Evolutionary conservation across 73 alveolate species (phyloP).

Genomic region (Diophrys appendiculata): DNA sequence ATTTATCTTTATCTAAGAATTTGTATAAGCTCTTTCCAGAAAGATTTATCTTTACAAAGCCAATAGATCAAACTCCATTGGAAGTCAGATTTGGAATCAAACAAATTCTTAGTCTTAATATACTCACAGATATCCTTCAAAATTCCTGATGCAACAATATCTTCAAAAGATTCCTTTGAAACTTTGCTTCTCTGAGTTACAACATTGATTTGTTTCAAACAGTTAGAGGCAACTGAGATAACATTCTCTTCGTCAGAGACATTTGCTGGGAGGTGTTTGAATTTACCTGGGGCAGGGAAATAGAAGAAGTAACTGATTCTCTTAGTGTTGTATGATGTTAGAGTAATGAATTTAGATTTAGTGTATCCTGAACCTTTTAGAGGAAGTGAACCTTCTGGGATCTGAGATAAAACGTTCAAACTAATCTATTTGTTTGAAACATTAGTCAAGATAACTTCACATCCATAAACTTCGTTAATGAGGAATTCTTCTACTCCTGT

Average conservation of each 20-base stretch:
- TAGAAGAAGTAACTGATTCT: slow-evolving; percentile 75
- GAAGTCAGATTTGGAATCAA: not conserved
- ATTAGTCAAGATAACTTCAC: slow-evolving; percentile 91
- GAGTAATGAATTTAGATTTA: slow-evolving; percentile 53
- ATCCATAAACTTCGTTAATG: slow-evolving; percentile 73
- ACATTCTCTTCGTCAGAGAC: slow-evolving; percentile 74
- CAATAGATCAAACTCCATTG: not conserved
- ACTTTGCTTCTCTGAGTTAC: not conserved
- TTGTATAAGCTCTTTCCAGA: slow-evolving; percentile 66
- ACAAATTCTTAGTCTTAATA: not conserved
- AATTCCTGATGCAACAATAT: not conserved
- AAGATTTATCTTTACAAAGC: slow-evolving; percentile 61
- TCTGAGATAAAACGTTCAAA: slow-evolving; percentile 76
- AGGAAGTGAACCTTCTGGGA: slow-evolving; percentile 94
- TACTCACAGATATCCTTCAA: not conserved
- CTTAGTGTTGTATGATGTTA: slow-evolving; percentile 76
- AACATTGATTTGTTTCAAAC: too few species aligned
- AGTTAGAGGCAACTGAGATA: too few species aligned
- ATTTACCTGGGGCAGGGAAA: slow-evolving; percentile 86
- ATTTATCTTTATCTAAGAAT: slow-evolving; percentile 70
- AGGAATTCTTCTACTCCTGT: slow-evolving; percentile 36
- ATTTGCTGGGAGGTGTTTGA: slow-evolving; percentile 81
- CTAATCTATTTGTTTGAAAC: slow-evolving; percentile 64
- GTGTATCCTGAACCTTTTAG: slow-evolving; percentile 70
- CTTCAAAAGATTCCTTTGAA: not conserved